These are phyloP conservation scores for Pulveroboletus ravenelii DNA, from an alignment of 768 basidiomycete genomes.

Conservation along the genomic window DNA sequence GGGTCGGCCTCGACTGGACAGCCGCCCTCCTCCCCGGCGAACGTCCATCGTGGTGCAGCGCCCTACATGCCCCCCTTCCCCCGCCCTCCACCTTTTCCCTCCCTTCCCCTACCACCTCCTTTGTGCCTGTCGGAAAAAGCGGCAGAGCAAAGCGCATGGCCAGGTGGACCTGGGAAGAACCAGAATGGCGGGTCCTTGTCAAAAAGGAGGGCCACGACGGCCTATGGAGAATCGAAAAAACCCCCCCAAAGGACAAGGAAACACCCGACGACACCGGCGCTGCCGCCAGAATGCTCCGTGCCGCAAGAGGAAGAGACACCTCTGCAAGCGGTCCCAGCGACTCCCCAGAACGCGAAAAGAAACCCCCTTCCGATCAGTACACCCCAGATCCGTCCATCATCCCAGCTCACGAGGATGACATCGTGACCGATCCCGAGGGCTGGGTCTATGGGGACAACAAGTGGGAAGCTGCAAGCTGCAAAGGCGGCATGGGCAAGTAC, in stretches of 20 bases:
- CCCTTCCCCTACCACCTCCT: conserved; percentile 57
- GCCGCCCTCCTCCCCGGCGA: conserved; percentile 86
- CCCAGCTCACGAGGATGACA: conserved; percentile 44
- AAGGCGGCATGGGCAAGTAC: conserved; percentile 89
- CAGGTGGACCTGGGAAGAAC: conserved; percentile 86
- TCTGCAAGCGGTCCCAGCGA: conserved; percentile 15
- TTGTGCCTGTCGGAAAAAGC: conserved; percentile 46
- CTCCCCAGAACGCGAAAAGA: conserved; percentile 22
- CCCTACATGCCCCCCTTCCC: conserved; percentile 52
- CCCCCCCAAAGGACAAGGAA: conserved; percentile 45
- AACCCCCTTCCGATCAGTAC: conserved; percentile 20
- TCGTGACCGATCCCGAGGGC: conserved; percentile 75
- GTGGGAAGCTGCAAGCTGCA: conserved; percentile 75
- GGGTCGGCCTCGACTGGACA: conserved; percentile 97
- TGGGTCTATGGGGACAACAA: conserved; percentile 97
- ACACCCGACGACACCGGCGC: conserved; percentile 41
- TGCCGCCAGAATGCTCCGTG: conserved; percentile 46
- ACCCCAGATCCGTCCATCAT: conserved; percentile 26
- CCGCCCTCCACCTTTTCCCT: conserved; percentile 68
- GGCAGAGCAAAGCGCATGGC: conserved; percentile 66
- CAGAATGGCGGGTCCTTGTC: conserved; percentile 81
- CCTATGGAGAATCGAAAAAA: conserved; percentile 53
- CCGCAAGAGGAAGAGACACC: conserved; percentile 44
- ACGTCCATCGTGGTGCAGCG: conserved; percentile 81
- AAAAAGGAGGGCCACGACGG: conserved; percentile 48